phyloP scores from a whole-genome alignment of 2,329 filamentous ascomycete genomes.

The Metarhizium humberi region DNA sequence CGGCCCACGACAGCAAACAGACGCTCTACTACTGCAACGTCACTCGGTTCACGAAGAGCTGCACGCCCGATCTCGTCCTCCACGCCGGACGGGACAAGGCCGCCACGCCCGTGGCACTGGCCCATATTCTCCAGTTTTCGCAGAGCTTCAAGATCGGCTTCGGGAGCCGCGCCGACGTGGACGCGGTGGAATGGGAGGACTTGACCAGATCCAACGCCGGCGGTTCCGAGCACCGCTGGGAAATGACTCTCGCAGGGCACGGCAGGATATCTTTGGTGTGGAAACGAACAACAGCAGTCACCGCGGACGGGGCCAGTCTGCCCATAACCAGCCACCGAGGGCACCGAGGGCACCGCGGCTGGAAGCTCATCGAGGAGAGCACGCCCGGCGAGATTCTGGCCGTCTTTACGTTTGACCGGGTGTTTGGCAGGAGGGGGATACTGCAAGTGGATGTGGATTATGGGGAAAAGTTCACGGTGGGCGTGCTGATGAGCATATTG shows the following conservation, averaged over 20 bases:
- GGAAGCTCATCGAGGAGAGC: not conserved
- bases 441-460: not conserved
- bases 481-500: not conserved
- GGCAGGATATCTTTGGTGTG: not conserved
- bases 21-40: not conserved
- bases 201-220: not conserved
- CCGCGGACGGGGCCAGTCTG: not conserved
- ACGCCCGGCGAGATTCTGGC: not conserved
- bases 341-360: not conserved
- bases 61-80: not conserved
- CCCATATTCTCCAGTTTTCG: not conserved
- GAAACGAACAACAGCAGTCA: not conserved
- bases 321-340: not conserved
- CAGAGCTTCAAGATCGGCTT: conserved; percentile 3
- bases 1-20: not conserved
- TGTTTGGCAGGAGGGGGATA: not conserved
- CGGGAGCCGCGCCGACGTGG: not conserved
- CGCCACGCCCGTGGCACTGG: not conserved
- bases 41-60: not conserved
- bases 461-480: not conserved
- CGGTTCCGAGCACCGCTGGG: conserved; percentile 1
- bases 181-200: conserved; percentile 3
- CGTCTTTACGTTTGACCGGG: conserved; percentile 1
- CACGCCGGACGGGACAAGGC: not conserved
- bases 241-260: not conserved